phyloP scores from a whole-genome alignment of 176 grass and related monocot species.

The Oryza meyeriana region DNA sequence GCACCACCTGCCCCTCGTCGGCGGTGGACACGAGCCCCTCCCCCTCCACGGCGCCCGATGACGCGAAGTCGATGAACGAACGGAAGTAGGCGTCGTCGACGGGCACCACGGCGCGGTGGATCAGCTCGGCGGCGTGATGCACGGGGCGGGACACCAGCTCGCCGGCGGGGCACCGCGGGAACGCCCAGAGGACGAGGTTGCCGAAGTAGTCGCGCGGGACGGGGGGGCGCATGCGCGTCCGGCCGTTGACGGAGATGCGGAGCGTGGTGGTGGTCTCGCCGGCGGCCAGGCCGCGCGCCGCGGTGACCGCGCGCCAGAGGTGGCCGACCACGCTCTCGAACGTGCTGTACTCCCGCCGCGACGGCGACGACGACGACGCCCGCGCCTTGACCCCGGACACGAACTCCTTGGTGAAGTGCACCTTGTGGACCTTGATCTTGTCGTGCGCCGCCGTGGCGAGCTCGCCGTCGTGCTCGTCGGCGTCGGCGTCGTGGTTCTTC shows the following conservation, averaged over 20 bases:
- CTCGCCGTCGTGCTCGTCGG: neutral
- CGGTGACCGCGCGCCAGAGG: neutral
- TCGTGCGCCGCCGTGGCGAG: too few species aligned
- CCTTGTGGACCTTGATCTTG: neutral
- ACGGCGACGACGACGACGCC: neutral
- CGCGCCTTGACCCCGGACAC: neutral
- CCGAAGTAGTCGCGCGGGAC: slow-evolving; percentile 5
- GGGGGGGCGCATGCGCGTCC: neutral
- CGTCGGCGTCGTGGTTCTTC: rapidly evolving
- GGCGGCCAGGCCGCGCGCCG: neutral
- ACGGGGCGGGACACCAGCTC: neutral
- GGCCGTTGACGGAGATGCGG: neutral
- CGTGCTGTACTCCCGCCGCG: neutral
- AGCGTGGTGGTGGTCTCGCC: neutral
- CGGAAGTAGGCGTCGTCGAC: slow-evolving; percentile 18
- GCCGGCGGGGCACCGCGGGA: neutral
- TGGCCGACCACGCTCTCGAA: slow-evolving; percentile 15
- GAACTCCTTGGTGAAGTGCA: slow-evolving; percentile 4
- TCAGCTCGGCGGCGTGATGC: neutral
- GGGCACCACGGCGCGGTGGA: neutral
- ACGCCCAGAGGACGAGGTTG: slow-evolving; percentile 12
- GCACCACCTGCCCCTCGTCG: neutral
- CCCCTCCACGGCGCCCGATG: slow-evolving; percentile 34
- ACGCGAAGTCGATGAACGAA: slow-evolving; percentile 24
- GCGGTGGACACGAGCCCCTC: slow-evolving; percentile 35